Conservation (phyloP, 2,329 filamentous ascomycete species). For the Fusarium siculi region DNA sequence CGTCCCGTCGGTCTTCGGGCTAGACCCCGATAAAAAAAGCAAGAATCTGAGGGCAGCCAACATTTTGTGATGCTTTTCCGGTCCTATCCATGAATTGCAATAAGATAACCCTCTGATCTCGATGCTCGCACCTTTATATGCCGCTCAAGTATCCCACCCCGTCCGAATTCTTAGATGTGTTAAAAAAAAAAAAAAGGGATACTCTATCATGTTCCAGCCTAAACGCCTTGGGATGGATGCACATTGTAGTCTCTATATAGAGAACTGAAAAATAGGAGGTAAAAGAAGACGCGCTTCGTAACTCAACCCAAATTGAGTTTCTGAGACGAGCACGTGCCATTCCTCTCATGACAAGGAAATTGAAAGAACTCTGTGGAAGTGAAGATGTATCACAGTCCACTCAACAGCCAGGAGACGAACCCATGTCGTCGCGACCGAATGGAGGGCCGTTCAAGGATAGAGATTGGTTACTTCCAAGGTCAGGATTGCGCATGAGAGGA, state of each 20-base stretch:
- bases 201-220: slow-evolving; percentile 48
- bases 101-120: slow-evolving; percentile 22
- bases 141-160: slow-evolving; percentile 32
- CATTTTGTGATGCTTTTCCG: slow-evolving; percentile 24
- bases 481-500: not conserved
- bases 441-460: not conserved
- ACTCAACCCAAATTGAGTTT: not conserved
- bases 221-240: slow-evolving; percentile 48
- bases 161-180: slow-evolving; percentile 39
- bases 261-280: slow-evolving; percentile 28
- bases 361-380: not conserved
- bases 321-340: slow-evolving; percentile 3
- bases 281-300: slow-evolving; percentile 9
- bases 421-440: not conserved
- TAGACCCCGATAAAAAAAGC: slow-evolving; percentile 23
- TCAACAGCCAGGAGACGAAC: not conserved
- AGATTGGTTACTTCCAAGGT: not conserved
- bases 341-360: slow-evolving; percentile 26
- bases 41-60: slow-evolving; percentile 27
- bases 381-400: not conserved
- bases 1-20: slow-evolving; percentile 10
- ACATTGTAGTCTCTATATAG: slow-evolving; percentile 33
- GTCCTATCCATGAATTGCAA: slow-evolving; percentile 23
- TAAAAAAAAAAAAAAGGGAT: slow-evolving; percentile 13
- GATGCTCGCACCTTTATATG: slow-evolving; percentile 39